Conservation (phyloP, 2,329 filamentous ascomycete species). For the Pseudogymnoascus verrucosus region DNA sequence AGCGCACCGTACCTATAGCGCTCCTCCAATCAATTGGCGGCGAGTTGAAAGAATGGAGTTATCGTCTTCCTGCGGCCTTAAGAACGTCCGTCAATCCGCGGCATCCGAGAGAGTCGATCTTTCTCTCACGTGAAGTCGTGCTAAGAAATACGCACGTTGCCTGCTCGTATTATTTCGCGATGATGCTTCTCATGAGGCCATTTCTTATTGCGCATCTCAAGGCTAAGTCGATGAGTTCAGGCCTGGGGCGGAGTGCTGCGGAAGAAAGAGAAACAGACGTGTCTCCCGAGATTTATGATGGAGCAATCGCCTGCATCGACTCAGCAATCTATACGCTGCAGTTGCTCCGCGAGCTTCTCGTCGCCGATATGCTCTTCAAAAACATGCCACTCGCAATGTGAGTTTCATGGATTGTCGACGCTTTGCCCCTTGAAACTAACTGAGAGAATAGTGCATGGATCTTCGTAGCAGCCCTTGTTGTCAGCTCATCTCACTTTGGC, state of each 20-base stretch:
- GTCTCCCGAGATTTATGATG: not conserved
- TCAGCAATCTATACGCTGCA: slow-evolving; percentile 9
- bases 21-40: not conserved
- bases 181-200: slow-evolving; percentile 15
- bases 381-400: slow-evolving; percentile 12
- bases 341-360: slow-evolving; percentile 2
- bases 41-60: slow-evolving; percentile 7
- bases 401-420: not conserved
- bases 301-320: slow-evolving; percentile 8
- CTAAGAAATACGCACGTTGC: slow-evolving; percentile 16
- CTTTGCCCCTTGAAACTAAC: not conserved
- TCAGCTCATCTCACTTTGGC: slow-evolving; percentile 10
- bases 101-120: not conserved
- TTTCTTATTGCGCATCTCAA: slow-evolving; percentile 14
- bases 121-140: not conserved
- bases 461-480: slow-evolving; percentile 11
- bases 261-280: not conserved
- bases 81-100: not conserved
- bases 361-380: slow-evolving; percentile 6
- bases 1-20: not conserved
- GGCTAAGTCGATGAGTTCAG: not conserved
- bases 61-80: not conserved
- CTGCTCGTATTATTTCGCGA: slow-evolving; percentile 16
- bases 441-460: slow-evolving; percentile 8
- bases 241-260: not conserved